phyloP scores from a whole-genome alignment of 805 yeast species.

The Metschnikowia bowlesiae region DNA sequence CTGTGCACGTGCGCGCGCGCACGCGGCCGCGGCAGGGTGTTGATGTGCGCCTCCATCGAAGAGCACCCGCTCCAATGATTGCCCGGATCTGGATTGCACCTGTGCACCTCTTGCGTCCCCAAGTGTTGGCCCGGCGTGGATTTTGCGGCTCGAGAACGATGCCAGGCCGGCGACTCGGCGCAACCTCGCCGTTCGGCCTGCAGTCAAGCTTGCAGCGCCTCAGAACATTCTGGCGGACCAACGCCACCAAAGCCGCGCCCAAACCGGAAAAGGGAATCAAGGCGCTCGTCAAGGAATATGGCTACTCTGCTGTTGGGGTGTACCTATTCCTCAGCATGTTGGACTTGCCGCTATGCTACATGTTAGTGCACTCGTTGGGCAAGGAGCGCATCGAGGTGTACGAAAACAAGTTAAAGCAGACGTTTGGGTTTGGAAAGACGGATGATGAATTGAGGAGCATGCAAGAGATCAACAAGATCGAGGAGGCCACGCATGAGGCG shows the following conservation, averaged over 20 bases:
- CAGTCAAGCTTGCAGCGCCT: not conserved
- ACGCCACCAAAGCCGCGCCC: constrained; percentile 3
- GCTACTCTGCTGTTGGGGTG: constrained; percentile 85
- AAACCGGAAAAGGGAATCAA: constrained; percentile 46
- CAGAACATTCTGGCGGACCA: constrained; percentile 1
- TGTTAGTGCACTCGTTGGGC: constrained; percentile 82
- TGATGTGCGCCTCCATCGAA: not conserved
- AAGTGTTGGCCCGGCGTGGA: not conserved
- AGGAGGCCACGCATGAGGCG: constrained; percentile 23
- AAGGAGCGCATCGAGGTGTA: constrained; percentile 70
- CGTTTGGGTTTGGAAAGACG: constrained; percentile 57
- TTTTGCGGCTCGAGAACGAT: not conserved
- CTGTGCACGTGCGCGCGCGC: not conserved
- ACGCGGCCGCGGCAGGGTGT: not conserved
- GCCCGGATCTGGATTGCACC: constrained; percentile 7
- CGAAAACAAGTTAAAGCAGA: constrained; percentile 56
- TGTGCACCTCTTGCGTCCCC: constrained; percentile 1
- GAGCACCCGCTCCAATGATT: not conserved
- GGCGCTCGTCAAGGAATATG: constrained; percentile 76
- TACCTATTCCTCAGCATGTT: constrained; percentile 68
- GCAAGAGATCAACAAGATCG: constrained; percentile 33
- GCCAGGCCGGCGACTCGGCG: not conserved
- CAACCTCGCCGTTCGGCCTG: not conserved
- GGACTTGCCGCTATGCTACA: constrained; percentile 80
- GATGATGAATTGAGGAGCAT: constrained; percentile 38